Evolutionary conservation across 352 stramenopile species (phyloP), one percentile per base, ranked within the genome.

Genomic region (Phytophthora vignae): DNA sequence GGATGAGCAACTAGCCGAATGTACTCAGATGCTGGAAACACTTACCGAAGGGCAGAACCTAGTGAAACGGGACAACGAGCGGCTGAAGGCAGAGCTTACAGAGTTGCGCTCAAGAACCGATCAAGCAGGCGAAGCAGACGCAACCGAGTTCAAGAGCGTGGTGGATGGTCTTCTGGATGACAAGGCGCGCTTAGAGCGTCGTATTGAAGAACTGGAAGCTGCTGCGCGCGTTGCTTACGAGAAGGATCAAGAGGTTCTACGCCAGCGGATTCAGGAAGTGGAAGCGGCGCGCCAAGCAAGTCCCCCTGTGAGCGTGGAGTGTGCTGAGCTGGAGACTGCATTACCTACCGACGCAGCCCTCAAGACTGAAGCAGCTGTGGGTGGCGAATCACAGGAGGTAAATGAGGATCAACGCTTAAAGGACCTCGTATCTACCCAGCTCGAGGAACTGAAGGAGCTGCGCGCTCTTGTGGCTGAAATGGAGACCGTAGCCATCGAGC

Each of bases 1-100:
- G 67, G 50, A 78, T 65, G 57, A 79, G 70, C 33, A 83, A 61
- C 52, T 74, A 67, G 55, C 65, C 15, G 79, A 90, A 38, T 76
- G 66, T 25, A 78, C 72, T 17, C 56, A 85, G 14, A 88, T 88
- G 81, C 29, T 86, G 4, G 77, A 87, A 31, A 66, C 52, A 15
- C 49, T 84, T 25, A 76, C 61, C 2, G 56, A 71, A 57, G 83
- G 65, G 21, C 74, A 79, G 11, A 36, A 63, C 2, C 42, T 76
- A 11, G 27, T 81, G 22, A 87, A 81, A 52, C 67, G 67, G 8
- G 76, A 87, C 33, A 85, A 82, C 33, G 67, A 76, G 36, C 71
- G 27, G 19, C 59, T 87, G 38, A 82, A 75, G 44, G 40, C 64
- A 27, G 78, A 86, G 55, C 46, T 87, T 11, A 44, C 55, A 19